These are phyloP conservation scores for Themeda triandra DNA, from an alignment of 176 grass and related monocot species.

Conservation along the genomic window DNA sequence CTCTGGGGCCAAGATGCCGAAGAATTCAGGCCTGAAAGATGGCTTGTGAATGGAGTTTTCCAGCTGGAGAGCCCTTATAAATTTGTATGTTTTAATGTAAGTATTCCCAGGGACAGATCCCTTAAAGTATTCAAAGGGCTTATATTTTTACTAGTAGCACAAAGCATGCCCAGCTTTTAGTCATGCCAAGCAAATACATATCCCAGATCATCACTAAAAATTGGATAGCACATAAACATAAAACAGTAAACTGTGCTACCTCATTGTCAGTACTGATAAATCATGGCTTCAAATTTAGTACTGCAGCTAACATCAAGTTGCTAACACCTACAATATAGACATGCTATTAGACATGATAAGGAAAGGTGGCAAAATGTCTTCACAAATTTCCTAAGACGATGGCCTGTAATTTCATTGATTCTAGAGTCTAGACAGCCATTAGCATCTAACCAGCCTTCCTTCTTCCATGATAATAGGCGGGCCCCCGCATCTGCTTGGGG, in stretches of 20 bases:
- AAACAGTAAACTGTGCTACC: not conserved
- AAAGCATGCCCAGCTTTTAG: not conserved
- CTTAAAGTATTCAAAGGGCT: not conserved
- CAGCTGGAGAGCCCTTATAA: constrained; percentile 58
- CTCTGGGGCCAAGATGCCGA: constrained; percentile 59
- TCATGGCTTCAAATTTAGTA: not conserved
- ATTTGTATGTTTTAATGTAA: constrained; percentile 55
- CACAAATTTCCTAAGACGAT: not conserved
- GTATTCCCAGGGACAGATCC: not conserved
- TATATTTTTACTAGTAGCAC: too few relatives aligned
- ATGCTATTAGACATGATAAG: too few relatives aligned
- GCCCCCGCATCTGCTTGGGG: not conserved
- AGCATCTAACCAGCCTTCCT: not conserved
- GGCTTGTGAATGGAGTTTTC: constrained; percentile 55
- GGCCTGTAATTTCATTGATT: not conserved
- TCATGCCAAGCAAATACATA: not conserved
- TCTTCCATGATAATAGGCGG: not conserved
- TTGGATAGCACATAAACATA: not conserved
- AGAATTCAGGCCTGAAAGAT: constrained; percentile 55
- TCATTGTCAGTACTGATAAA: not conserved
- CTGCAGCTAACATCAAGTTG: not conserved
- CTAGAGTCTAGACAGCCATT: not conserved
- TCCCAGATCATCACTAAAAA: not conserved
- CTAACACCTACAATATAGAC: not conserved
- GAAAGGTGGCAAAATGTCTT: not conserved